These are phyloP conservation scores for Dictyostelium purpureum DNA, from an alignment of 78 protist genomes.

Conservation along the genomic window DNA sequence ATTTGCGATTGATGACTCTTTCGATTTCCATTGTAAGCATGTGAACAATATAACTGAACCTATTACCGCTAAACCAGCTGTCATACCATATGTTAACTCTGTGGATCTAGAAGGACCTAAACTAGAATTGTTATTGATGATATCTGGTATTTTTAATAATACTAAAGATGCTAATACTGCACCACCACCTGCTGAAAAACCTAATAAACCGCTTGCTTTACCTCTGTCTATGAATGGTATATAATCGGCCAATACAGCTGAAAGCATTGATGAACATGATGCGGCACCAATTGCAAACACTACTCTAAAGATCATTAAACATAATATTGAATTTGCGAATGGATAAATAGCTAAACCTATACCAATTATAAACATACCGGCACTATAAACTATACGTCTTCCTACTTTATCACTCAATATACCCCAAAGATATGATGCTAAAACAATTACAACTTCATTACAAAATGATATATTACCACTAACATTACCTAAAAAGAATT, in stretches of 20 bases:
- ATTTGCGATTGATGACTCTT: not conserved
- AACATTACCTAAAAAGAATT: not conserved
- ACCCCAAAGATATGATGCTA: slow-evolving; percentile 63
- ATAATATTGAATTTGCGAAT: slow-evolving; percentile 9
- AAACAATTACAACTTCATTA: slow-evolving; percentile 45
- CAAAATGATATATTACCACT: slow-evolving; percentile 68
- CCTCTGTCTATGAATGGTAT: slow-evolving; percentile 51
- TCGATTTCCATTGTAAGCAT: slow-evolving; percentile 10
- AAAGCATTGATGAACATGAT: slow-evolving; percentile 46
- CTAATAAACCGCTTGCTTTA: slow-evolving; percentile 51
- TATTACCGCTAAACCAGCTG: slow-evolving; percentile 20
- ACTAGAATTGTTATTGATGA: not conserved
- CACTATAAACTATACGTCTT: slow-evolving; percentile 45
- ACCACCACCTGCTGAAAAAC: slow-evolving; percentile 66
- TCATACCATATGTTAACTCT: slow-evolving; percentile 13
- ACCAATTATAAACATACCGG: slow-evolving; percentile 28
- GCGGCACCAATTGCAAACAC: slow-evolving; percentile 72
- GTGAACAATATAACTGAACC: slow-evolving; percentile 20
- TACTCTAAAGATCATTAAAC: slow-evolving; percentile 25
- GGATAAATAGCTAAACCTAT: slow-evolving; percentile 31
- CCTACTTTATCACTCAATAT: slow-evolving; percentile 31
- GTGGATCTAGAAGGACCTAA: not conserved
- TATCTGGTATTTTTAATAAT: slow-evolving; percentile 41
- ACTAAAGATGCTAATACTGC: slow-evolving; percentile 67
- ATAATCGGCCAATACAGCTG: slow-evolving; percentile 65